A percentile compares a stretch with the other conserved stretches of the same genome.
Conservation (phyloP, 1,284 basidiomycete species). For the Moniliophthora roreri region DNA sequence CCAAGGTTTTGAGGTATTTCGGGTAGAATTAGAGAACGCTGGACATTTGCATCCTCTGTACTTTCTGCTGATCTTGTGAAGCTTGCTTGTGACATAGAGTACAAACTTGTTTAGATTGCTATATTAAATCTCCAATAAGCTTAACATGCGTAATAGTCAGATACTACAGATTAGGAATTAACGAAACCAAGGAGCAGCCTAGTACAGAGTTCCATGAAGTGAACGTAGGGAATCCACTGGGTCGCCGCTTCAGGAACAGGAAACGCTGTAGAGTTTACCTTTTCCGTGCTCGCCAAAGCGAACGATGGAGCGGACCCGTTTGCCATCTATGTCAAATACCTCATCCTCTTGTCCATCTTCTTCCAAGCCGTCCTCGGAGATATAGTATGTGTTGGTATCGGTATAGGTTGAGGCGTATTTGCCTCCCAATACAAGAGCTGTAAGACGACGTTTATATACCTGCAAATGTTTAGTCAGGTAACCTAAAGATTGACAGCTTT, state of each 20-base stretch:
- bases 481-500: neutral
- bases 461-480: slow-evolving; percentile 11
- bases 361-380: slow-evolving; percentile 21
- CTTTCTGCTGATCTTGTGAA: no score
- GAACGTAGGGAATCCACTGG: no score
- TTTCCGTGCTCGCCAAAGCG: slow-evolving; percentile 28
- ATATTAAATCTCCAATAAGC: no score
- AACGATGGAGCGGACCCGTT: slow-evolving; percentile 19
- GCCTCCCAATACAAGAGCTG: slow-evolving; percentile 55
- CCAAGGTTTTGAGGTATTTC: no score
- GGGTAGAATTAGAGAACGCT: no score
- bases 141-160: no score
- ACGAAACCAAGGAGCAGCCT: no score
- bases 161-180: neutral
- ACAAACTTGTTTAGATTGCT: no score
- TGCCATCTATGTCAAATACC: slow-evolving; percentile 16
- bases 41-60: no score
- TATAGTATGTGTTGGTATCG: slow-evolving; percentile 3
- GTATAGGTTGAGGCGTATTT: slow-evolving; percentile 14
- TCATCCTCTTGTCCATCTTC: slow-evolving; percentile 28
- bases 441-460: slow-evolving; percentile 53
- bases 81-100: no score
- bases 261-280: slow-evolving; percentile 32
- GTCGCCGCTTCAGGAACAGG: no score
- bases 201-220: neutral